phyloP scores from a whole-genome alignment of 768 basidiomycete genomes.

The Pulveroboletus frians region DNA sequence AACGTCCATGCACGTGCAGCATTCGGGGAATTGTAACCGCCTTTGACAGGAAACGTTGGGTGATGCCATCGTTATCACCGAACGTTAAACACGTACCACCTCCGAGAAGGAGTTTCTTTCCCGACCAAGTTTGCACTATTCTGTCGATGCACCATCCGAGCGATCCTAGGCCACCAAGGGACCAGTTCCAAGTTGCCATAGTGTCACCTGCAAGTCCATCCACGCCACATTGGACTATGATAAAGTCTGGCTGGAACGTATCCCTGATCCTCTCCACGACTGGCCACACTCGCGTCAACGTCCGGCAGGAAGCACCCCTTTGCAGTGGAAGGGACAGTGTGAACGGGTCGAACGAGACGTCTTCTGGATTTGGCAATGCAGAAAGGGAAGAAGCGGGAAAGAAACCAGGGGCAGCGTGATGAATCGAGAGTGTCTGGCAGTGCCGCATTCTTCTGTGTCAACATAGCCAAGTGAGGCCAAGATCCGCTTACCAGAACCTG shows the following conservation, averaged over 20 bases:
- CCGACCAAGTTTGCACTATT: conserved; percentile 50
- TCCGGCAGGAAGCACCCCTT: conserved; percentile 60
- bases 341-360: conserved; percentile 44
- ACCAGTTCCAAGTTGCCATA: conserved; percentile 69
- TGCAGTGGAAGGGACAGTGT: conserved; percentile 78
- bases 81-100: conserved; percentile 46
- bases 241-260: conserved; percentile 67
- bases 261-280: conserved; percentile 55
- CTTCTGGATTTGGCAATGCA: conserved; percentile 38
- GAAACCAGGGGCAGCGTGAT: conserved; percentile 79
- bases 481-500: conserved; percentile 44
- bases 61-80: background rate
- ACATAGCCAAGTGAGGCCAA: background rate
- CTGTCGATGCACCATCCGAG: conserved; percentile 63
- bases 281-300: conserved; percentile 61
- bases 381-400: conserved; percentile 63
- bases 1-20: conserved; percentile 84
- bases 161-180: conserved; percentile 52
- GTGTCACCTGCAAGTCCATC: conserved; percentile 87
- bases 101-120: conserved; percentile 66
- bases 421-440: conserved; percentile 73
- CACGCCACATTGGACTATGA: conserved; percentile 81
- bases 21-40: conserved; percentile 82
- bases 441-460: background rate
- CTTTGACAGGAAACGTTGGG: conserved; percentile 32